Evolutionary conservation across 331 rosid species (phyloP), one percentile per base, ranked within the genome.

Genomic region (Malus hybrid): DNA sequence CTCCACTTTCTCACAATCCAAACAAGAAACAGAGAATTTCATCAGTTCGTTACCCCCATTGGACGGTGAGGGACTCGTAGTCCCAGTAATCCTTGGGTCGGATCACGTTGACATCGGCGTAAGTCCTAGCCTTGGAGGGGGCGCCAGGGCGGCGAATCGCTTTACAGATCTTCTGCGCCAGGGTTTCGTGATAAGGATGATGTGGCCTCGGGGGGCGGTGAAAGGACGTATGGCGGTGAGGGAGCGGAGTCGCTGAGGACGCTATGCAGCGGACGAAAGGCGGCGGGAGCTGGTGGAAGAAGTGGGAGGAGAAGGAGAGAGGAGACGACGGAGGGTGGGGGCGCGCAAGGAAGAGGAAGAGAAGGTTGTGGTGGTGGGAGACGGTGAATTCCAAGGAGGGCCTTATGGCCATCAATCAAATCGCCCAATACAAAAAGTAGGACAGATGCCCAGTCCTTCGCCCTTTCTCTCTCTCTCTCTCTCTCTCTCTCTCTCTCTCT

Each of bases 1-100:
- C 60, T 12, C 30, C n/a, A 15, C 10, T 18, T 79, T 50, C 70
- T 46, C 42, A 24, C 16, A 52, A 30, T 34, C 52, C 42, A 55
- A 68, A 46, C 57, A 46, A 29, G 6, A 18, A 32, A 32, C 14
- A 66, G 24, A 12, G 32, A 4, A 52, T 52, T 52, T 44, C 7
- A 19, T 30, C 11, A 62, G 10, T 39, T n/a, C 6, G 13, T 86
- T 85, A 92, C 97, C 97, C 97, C 97, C 97, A 92, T 82, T 89
- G 96, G 48, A 92, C 97, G 87, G 90, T 83, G 77, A 92, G 96
- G 78, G 96, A 63, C 82, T 92, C 97, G 77, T 92, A 92, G 83
- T 92, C 96, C 97, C 92, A 92, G 74, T 92, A 92, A 26, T 92
- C 97, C 77, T 92, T 92, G 57, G 97, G 97, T 44, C 96, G 97